These are phyloP conservation scores for Pterocarpus santalinus DNA, from an alignment of 306 rosid species.

Conservation along the genomic window DNA sequence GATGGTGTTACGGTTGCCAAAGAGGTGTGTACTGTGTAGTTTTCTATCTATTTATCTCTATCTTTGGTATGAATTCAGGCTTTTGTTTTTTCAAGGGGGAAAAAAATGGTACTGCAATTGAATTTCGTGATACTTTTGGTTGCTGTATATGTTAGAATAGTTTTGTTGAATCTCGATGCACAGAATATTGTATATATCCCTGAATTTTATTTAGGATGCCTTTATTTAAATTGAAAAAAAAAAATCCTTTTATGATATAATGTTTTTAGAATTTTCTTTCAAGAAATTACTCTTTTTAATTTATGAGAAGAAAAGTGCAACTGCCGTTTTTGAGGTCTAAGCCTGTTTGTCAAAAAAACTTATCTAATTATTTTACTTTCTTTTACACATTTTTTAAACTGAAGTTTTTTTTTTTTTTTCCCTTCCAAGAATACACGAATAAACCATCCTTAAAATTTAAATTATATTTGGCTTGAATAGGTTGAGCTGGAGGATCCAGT, in stretches of 20 bases:
- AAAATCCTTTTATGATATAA: background rate
- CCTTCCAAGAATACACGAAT: too few relatives aligned
- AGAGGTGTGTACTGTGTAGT: slow-evolving; percentile 64
- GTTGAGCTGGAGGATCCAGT: slow-evolving; percentile 99
- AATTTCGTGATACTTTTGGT: background rate
- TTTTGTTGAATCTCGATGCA: background rate
- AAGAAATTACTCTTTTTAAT: too few relatives aligned
- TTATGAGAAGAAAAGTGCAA: too few relatives aligned
- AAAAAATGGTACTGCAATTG: background rate
- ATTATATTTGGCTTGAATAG: slow-evolving; percentile 47
- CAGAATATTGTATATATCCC: background rate
- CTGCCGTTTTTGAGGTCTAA: too few relatives aligned
- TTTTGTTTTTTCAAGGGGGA: too few relatives aligned
- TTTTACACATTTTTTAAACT: too few relatives aligned
- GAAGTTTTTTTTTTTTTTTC: too few relatives aligned
- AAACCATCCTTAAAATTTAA: too few relatives aligned
- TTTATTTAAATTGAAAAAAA: too few relatives aligned
- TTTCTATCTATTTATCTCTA: background rate
- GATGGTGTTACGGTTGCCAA: slow-evolving; percentile 98
- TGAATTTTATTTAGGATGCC: background rate
- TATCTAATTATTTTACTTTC: too few relatives aligned
- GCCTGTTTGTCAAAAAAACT: too few relatives aligned
- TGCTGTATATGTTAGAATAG: background rate
- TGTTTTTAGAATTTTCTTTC: background rate
- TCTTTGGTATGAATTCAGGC: background rate